These are phyloP conservation scores for Podospora comata DNA, from an alignment of 495 filamentous ascomycete genomes.

Conservation along the genomic window DNA sequence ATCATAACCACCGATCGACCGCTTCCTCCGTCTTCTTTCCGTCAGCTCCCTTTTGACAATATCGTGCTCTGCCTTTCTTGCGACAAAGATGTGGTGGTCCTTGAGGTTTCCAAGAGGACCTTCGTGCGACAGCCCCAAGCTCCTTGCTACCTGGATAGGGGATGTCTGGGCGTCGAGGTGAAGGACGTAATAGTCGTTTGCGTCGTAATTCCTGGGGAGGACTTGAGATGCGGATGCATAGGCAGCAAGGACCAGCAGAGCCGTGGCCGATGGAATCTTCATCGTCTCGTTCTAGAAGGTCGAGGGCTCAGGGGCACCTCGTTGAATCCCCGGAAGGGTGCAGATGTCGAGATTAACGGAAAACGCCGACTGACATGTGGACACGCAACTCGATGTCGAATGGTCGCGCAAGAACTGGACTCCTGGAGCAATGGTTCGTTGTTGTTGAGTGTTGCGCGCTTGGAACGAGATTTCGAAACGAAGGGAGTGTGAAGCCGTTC, in stretches of 20 bases:
- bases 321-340: slow-evolving; percentile 11
- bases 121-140: slow-evolving; percentile 76
- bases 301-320: slow-evolving; percentile 18
- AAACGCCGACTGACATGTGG: slow-evolving; percentile 7
- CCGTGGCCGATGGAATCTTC: slow-evolving; percentile 38
- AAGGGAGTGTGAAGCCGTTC: not conserved
- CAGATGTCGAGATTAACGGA: slow-evolving; percentile 1
- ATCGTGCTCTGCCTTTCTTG: slow-evolving; percentile 61
- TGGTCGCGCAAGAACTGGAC: slow-evolving; percentile 2
- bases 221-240: slow-evolving; percentile 39
- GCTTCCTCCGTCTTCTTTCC: slow-evolving; percentile 59
- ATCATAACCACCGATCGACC: slow-evolving; percentile 51
- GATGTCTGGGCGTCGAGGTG: slow-evolving; percentile 64
- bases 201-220: slow-evolving; percentile 53
- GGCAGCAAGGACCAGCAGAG: slow-evolving; percentile 43
- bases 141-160: slow-evolving; percentile 68
- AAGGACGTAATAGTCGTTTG: slow-evolving; percentile 86
- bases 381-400: not conserved
- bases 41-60: slow-evolving; percentile 56
- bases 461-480: slow-evolving; percentile 11
- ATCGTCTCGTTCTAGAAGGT: slow-evolving; percentile 30
- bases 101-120: slow-evolving; percentile 76
- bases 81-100: slow-evolving; percentile 82
- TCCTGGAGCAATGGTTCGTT: not conserved
- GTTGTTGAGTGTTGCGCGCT: slow-evolving; percentile 3